Conservation (phyloP, 2,329 filamentous ascomycete genomes). For the Fusarium oxysporum region DNA sequence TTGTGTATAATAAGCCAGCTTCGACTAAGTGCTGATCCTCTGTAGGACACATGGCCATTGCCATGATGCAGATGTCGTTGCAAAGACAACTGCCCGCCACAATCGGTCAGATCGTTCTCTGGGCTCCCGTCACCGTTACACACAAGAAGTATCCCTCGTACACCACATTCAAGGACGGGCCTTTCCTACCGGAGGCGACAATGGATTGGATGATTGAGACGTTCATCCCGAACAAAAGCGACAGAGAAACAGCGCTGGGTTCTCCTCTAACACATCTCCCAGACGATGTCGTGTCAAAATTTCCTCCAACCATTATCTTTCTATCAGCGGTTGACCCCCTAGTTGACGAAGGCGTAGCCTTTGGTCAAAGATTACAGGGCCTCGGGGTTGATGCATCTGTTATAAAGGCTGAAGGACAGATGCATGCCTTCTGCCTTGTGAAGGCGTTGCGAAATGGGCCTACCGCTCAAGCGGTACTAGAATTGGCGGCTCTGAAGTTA, state of each 20-base stretch:
- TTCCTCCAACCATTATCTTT: neutral
- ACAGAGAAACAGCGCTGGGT: neutral
- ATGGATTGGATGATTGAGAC: neutral
- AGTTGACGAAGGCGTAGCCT: neutral
- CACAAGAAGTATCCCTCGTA: neutral
- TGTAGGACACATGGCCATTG: neutral
- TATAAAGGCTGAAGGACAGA: neutral
- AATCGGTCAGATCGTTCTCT: neutral
- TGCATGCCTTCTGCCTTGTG: neutral
- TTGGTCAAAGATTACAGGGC: neutral
- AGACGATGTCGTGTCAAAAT: neutral
- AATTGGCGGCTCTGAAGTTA: neutral
- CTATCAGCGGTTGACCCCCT: neutral
- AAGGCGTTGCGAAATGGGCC: neutral
- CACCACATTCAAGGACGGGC: neutral
- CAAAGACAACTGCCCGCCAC: neutral
- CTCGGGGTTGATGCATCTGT: neutral
- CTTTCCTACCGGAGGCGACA: neutral
- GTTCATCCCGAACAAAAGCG: neutral
- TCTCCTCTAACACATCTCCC: neutral
- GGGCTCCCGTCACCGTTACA: neutral
- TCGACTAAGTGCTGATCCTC: neutral
- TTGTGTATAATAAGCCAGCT: neutral
- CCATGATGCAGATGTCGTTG: neutral
- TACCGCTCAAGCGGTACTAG: neutral